Base-by-base conservation (phyloP, 2,329 filamentous ascomycete genomes). In the Arthrinium puccinioides region DNA sequence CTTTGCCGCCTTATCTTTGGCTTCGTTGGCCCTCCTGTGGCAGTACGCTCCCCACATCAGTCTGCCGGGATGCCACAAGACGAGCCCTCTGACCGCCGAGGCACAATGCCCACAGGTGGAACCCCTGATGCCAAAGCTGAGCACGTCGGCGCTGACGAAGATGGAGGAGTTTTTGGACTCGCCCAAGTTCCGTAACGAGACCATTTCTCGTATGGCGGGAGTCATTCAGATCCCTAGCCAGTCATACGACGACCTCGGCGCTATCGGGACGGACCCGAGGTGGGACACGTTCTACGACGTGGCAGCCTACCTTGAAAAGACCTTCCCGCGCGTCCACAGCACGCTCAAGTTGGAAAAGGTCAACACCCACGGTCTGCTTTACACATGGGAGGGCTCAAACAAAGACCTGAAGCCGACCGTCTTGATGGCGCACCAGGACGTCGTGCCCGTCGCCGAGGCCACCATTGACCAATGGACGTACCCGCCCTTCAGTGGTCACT, bases 351-450 rank as follows among this genome's bases (percentile, higher is more conserved):
- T 77, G 0, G 69, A 78, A 38, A 71, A 69, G 41, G 57, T 79
- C 46, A 81, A 82, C 51, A 72, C 65, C 2, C 70, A 79, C 49
- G 76, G 71, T 3, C 58, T 80, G 29, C 51, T 81, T 21, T 79
- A 70, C 50, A 77, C 73, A 3, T 74, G 75, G 68, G 43, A 67
- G 26, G 78, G 77, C 4, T 63, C 59, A 6, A 60, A 78, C 24
- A 41, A 54, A 3, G 52, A 49, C 2, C 55, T 77, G 25, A 75
- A 73, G 53, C 76, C 76, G 0, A 67, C 70, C 4, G 56, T 82
- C 16, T 59, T 82, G 25, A 74, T 79, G 63, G 77, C 76, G 2
- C 78, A 82, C 52, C 75, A 80, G 51, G 79, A 82, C 51, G 75
- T 79, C 8, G 77, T 83, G 3, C 76, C 76, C 2, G 75, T 77